Percentiles rank a stretch among this genome's conserved stretches.
These are phyloP conservation scores for Colletotrichum sp. DNA, from an alignment of 2,329 filamentous ascomycete species.

Conservation along the genomic window DNA sequence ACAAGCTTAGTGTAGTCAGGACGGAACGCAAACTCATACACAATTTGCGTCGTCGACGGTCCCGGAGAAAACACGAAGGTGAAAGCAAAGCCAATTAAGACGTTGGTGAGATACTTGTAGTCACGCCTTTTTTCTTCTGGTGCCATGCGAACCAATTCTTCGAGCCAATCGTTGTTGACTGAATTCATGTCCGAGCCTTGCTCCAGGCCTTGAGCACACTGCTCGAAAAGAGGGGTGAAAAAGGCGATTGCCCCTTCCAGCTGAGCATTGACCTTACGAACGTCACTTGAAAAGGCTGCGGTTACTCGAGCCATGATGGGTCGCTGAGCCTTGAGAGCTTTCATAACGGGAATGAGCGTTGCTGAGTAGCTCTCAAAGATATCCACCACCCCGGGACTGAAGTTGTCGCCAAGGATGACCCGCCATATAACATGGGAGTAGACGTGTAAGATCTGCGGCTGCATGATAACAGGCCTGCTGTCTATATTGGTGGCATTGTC, in stretches of 20 bases:
- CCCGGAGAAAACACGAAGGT: slow-evolving; percentile 10
- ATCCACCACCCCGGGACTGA: background rate
- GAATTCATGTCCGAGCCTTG: background rate
- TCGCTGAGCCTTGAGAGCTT: slow-evolving; percentile 5
- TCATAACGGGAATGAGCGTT: slow-evolving; percentile 10
- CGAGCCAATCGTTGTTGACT: slow-evolving; percentile 1
- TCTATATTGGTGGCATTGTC: background rate
- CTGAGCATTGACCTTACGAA: slow-evolving; percentile 4
- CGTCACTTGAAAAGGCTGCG: slow-evolving; percentile 1
- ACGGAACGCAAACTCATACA: slow-evolving; percentile 16
- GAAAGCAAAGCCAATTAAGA: slow-evolving; percentile 13
- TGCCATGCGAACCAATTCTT: slow-evolving; percentile 8
- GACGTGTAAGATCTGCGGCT: slow-evolving; percentile 7
- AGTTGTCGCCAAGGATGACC: background rate
- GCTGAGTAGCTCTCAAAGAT: slow-evolving; percentile 11
- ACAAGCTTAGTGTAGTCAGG: background rate
- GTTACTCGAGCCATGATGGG: slow-evolving; percentile 12
- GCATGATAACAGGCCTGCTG: background rate
- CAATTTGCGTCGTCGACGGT: slow-evolving; percentile 11
- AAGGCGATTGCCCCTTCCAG: background rate
- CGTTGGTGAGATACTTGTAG: slow-evolving; percentile 13
- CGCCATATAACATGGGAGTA: slow-evolving; percentile 15
- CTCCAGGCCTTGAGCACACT: background rate
- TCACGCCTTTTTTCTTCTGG: background rate
- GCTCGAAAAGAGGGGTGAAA: background rate